These are phyloP conservation scores for Chlorella ohadii DNA, from an alignment of 139 green algal genomes.

Conservation along the genomic window DNA sequence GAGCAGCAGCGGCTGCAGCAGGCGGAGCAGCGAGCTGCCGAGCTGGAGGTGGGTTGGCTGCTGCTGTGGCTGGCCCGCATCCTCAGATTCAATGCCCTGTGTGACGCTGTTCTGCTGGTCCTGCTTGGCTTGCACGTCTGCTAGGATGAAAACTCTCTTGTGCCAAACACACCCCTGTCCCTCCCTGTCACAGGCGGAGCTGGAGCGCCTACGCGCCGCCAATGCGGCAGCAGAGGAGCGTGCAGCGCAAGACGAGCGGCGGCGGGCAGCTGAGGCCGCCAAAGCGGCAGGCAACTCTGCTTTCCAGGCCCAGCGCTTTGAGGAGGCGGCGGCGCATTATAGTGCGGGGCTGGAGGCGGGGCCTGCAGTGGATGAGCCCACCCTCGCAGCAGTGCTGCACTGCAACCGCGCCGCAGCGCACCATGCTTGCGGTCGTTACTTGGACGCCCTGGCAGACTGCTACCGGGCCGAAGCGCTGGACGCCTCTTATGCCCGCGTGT, in stretches of 20 bases:
- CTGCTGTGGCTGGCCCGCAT: neutral
- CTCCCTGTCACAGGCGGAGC: neutral
- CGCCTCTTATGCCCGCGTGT: conserved; percentile 58
- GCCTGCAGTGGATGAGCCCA: neutral
- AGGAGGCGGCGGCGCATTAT: conserved; percentile 7
- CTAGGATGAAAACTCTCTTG: neutral
- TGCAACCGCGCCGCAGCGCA: conserved; percentile 75
- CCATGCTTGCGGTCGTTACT: conserved; percentile 45
- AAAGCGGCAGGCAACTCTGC: conserved; percentile 18
- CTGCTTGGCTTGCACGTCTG: neutral
- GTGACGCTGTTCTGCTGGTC: too few relatives aligned
- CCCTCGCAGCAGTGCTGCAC: conserved; percentile 75
- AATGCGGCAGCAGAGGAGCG: conserved; percentile 6
- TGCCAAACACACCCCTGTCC: too few relatives aligned
- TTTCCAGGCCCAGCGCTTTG: conserved; percentile 23
- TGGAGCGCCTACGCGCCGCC: neutral
- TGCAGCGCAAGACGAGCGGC: neutral
- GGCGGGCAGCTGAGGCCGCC: neutral
- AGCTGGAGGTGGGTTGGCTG: conserved; percentile 9
- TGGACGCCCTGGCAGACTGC: conserved; percentile 79
- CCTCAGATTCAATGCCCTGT: neutral
- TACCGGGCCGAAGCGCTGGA: conserved; percentile 65
- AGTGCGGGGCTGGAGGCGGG: neutral
- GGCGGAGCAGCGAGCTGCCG: neutral
- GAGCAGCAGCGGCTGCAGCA: neutral